phyloP scores from a whole-genome alignment of 805 yeast genomes.

The Tetrapisispora taiwanensis region DNA sequence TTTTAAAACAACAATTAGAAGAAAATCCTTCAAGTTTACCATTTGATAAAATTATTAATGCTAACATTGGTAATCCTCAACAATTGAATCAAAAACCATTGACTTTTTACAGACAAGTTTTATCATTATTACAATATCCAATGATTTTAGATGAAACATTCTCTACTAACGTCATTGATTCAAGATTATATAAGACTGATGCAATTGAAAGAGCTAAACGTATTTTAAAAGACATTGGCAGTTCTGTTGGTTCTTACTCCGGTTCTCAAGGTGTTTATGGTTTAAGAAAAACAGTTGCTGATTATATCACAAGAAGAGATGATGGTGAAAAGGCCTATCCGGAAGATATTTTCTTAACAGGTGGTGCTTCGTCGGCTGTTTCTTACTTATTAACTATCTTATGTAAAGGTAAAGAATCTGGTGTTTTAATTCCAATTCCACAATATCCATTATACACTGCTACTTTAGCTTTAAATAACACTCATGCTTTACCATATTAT shows the following conservation, averaged over 20 bases:
- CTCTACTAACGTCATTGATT: conserved; percentile 3
- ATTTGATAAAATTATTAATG: conserved; percentile 67
- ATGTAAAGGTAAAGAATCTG: conserved; percentile 56
- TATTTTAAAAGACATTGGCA: conserved; percentile 48
- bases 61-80: conserved; percentile 97
- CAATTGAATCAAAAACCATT: conserved; percentile 90
- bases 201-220: conserved; percentile 60
- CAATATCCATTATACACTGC: conserved; percentile 97
- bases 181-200: conserved; percentile 44
- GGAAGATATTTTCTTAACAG: conserved; percentile 70
- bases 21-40: conserved; percentile 56
- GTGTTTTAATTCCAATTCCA: conserved; percentile 90
- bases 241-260: conserved; percentile 92
- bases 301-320: conserved; percentile 71
- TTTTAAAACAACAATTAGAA: conserved; percentile 48
- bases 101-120: conserved; percentile 89
- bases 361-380: conserved; percentile 96
- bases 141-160: conserved; percentile 36
- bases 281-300: conserved; percentile 70
- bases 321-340: conserved; percentile 59
- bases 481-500: conserved; percentile 78
- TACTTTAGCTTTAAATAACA: conserved; percentile 72
- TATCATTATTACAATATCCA: conserved; percentile 81
- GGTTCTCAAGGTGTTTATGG: conserved; percentile 77
- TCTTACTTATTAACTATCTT: conserved; percentile 62